Evolutionary conservation across 1,139 yeast species (phyloP), one percentile per base, ranked within the genome.

Genomic region (Saccharomyces pastorianus): DNA sequence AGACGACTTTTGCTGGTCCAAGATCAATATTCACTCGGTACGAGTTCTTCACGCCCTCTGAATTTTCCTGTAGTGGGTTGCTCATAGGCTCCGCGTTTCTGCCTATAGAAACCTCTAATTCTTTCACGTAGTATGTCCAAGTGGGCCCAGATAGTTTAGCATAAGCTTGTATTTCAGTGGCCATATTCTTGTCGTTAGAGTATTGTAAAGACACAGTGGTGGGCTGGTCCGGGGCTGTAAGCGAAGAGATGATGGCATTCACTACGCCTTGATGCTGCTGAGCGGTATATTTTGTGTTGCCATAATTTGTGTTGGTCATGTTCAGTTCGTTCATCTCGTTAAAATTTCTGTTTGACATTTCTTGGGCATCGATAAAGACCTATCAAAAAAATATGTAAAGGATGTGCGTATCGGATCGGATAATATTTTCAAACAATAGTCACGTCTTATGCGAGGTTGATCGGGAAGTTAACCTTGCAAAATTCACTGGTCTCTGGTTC

Each of bases 1-100:
- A 84, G 6, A 93, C 97, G 23, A 91, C 95, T 68, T 91, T 91
- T 6, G 96, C 91, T 0, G 98, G 98, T 2, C 97, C 97, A 63
- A 93, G 75, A 71, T 93, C 98, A 55, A 93, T 90, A 64, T 90
- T 93, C 34, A 88, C 84, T 27, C 41, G 20, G 14, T 28, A 28
- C 11, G 49, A 14, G 46, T 48, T 23, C 44, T 50, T n/a, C 47
- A 32, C n/a, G 44, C 50, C 20, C 41, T 51, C 46, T 51, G 51
- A 42, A 47, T 57, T 44, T 38, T 38, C 44, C 44, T 9, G 25
- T 8, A 38, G 25, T 17, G 44, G 25, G 34, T 28, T 32, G 25
- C 51, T 49, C n/a, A 17, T n/a, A 53, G 76, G 69, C 17, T 85
- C 96, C 1, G 96, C 88, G 61, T 86, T 85, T 65, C 99, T 79